Evolutionary conservation across 495 filamentous ascomycete species (phyloP), one percentile per base, ranked within the genome.

Genomic region (Penicillium bialowiezense): DNA sequence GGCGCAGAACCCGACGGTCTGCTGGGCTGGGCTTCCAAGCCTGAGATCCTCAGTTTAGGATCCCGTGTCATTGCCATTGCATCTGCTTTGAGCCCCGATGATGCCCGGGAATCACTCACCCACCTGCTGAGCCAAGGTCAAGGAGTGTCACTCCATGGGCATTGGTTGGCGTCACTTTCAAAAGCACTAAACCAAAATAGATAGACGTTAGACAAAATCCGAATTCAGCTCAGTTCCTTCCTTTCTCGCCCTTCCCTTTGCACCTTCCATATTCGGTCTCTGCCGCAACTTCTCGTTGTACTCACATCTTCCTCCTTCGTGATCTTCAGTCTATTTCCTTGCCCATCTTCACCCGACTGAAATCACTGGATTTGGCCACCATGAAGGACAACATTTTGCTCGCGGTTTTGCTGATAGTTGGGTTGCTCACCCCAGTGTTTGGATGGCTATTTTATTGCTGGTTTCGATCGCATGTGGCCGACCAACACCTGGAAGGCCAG

Each of bases 11-110:
- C 55, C 6, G 87, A 90, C 67, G 85, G 87, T 2, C 73, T 84
- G 18, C 56, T 91, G 17, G 88, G 88, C 23, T 90, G 85, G 87
- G 79, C 78, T 3, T 81, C 84, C 3, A 87, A 86, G 54, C 78
- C 87, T 12, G 82, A 88, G 50, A 77, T 83, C 2, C 93, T 89
- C 60, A 75, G 80, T 0, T 65, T 90, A 31, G 85, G 82, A 19
- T 74, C 85, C 38, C 71, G 84, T 10, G 54, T 91, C 8, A 66
- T 74, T 44, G 56, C 50, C 7, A 55, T 74, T 31, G 63, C 68
- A 1, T 56, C 58, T 17, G 51, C 83, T 35, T 58, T 82, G 17
- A 66, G 64, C 13, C 80, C 79, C 66, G 68, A 9, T 64, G 39
- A 0, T 67, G 68, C 41, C 56, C 43, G 20, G 7, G n/a, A 6